phyloP scores from a whole-genome alignment of 441 rosid genomes.

The Pelargonium exstipulatum region DNA sequence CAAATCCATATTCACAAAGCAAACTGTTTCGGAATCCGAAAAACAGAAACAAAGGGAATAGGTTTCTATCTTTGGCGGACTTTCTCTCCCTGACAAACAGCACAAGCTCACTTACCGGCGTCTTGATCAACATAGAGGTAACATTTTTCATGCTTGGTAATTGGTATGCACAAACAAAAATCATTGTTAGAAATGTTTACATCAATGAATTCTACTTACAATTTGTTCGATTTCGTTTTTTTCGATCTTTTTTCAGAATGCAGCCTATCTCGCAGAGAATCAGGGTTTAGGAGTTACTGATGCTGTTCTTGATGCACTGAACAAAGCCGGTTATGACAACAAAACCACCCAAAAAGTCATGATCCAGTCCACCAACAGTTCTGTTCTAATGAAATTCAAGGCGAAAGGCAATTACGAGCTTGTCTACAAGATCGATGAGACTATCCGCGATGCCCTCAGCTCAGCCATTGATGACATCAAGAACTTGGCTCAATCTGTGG shows the following conservation, averaged over 20 bases:
- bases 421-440: conserved; percentile 38
- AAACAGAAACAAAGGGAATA: conserved; percentile 30
- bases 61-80: conserved; percentile 32
- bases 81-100: conserved; percentile 35
- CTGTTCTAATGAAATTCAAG: conserved; percentile 42
- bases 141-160: background rate
- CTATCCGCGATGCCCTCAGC: conserved; percentile 29
- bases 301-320: conserved; percentile 37
- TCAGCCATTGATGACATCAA: conserved; percentile 41
- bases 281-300: conserved; percentile 33
- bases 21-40: conserved; percentile 35
- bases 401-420: conserved; percentile 26
- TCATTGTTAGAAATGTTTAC: background rate
- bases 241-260: conserved; percentile 31
- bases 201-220: background rate
- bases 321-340: conserved; percentile 28
- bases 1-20: conserved; percentile 13
- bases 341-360: conserved; percentile 23
- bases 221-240: too few relatives aligned
- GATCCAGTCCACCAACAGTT: conserved; percentile 46
- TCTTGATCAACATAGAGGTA: conserved; percentile 50
- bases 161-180: background rate
- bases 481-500: conserved; percentile 38
- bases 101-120: conserved; percentile 36
- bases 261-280: conserved; percentile 37